Evolutionary conservation across 495 filamentous ascomycete species (phyloP), one percentile per base, ranked within the genome.

Genomic region (Aspergillus asperescens): DNA sequence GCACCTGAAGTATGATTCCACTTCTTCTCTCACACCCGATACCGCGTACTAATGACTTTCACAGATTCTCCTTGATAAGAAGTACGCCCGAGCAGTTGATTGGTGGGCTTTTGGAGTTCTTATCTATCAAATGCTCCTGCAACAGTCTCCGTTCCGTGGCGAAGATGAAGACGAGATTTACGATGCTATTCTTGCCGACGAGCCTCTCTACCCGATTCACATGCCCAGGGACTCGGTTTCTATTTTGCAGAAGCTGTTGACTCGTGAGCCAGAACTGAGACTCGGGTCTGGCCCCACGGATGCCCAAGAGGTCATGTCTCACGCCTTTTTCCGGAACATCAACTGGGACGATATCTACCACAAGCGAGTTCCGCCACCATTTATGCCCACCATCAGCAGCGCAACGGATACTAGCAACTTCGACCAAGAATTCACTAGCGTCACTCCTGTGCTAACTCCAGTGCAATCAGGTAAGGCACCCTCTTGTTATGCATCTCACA

Each of bases 71-170:
- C 79, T 99, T 50, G 93, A 99, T 69, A 97, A 97, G 78, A 95
- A 95, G 66, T 99, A 97, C 66, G 93, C 92, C 32, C 84, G 93
- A 44, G 91, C 93, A n/a, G 93, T 99, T 51, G 93, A 99, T 68
- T 99, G 93, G 93, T 99, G 93, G 93, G 93, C 93, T n/a, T 99
- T 99, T 68, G 93, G 93, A 62, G 93, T 99, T 28, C 76, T 99
- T 54, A 99, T 99, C 56, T 99, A 99, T 70, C 93, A 99, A 74
- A 99, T 99, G 93, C 84, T 99, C 37, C 82, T 99, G 34, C 93
- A 99, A 63, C 93, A 99, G 65, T 96, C 91, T 20, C 93, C 93
- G 3, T 99, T 99, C 87, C 87, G 93, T 64, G 93, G 93, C 62
- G 93, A 99, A 66, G 93, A 99, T 64, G 93, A 99, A 65, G 93